Evolutionary conservation across 2,329 filamentous ascomycete genomes (phyloP).

Genomic region (Colletotrichum sp.): DNA sequence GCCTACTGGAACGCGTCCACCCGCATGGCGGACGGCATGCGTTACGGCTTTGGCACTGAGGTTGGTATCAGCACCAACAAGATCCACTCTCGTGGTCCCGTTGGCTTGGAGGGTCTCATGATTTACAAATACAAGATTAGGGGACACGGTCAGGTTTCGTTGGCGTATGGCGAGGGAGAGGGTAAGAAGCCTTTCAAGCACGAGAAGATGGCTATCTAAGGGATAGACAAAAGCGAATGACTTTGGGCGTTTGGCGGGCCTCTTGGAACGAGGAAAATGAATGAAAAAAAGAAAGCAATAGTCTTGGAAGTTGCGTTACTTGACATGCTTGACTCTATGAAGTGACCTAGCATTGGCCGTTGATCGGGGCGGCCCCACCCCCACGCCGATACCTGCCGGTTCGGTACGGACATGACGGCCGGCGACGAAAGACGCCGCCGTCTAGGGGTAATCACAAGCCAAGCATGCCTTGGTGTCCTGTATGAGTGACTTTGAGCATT

Average conservation of each 20-base stretch:
- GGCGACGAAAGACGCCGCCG: not conserved
- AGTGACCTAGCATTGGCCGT: not conserved
- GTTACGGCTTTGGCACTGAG: constrained; percentile 97
- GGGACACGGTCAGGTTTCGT: constrained; percentile 82
- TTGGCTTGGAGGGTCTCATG: constrained; percentile 91
- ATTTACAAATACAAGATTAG: constrained; percentile 97
- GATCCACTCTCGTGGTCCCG: constrained; percentile 91
- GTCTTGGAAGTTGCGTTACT: not conserved
- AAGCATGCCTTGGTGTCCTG: not conserved
- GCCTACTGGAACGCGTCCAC: constrained; percentile 98
- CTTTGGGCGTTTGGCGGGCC: constrained; percentile 2
- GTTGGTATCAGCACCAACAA: constrained; percentile 99
- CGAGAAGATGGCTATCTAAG: constrained; percentile 52
- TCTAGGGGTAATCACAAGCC: not conserved
- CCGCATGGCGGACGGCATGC: constrained; percentile 93
- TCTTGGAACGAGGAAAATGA: not conserved
- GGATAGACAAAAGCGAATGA: not conserved
- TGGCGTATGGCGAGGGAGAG: constrained; percentile 72
- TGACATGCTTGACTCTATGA: too few relatives aligned
- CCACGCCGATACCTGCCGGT: not conserved
- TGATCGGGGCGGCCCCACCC: not conserved
- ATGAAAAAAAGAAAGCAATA: not conserved
- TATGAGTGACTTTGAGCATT: not conserved
- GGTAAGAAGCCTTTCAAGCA: constrained; percentile 66
- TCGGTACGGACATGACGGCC: not conserved